Conservation (phyloP, 2,329 filamentous ascomycete genomes). For the Fusarium abutilonis region DNA sequence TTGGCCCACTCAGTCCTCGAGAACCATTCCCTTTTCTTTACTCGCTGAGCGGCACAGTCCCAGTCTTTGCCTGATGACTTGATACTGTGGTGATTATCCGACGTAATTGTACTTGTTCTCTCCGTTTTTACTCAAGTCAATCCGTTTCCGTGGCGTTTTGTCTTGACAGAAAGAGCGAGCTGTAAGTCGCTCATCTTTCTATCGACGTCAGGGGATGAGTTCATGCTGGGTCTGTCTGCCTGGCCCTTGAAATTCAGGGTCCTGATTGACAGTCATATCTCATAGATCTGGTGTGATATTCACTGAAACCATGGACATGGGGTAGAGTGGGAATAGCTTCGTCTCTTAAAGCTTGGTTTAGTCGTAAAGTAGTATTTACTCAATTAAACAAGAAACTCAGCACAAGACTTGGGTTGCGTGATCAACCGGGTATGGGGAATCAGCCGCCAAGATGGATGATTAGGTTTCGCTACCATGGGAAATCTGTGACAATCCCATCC, state of each 20-base stretch:
- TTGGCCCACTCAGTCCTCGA: slow-evolving; percentile 32
- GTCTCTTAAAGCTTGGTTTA: neutral
- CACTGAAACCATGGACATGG: neutral
- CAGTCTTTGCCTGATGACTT: slow-evolving; percentile 11
- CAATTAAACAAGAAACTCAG: neutral
- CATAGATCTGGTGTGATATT: slow-evolving; percentile 5
- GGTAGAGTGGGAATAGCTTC: slow-evolving; percentile 23
- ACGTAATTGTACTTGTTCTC: slow-evolving; percentile 27
- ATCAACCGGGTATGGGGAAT: slow-evolving; percentile 28
- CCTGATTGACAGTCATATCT: slow-evolving; percentile 5
- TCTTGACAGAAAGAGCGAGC: neutral
- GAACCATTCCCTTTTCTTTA: slow-evolving; percentile 11
- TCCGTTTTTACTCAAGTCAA: slow-evolving; percentile 32
- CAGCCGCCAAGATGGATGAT: slow-evolving; percentile 17
- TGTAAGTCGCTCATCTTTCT: neutral
- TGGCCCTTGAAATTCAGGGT: slow-evolving; percentile 12
- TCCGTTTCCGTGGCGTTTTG: slow-evolving; percentile 30
- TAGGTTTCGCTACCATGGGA: slow-evolving; percentile 30
- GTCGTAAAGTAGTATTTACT: neutral
- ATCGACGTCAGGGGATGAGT: slow-evolving; percentile 31
- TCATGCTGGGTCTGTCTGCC: slow-evolving; percentile 12
- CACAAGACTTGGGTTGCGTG: slow-evolving; percentile 1
- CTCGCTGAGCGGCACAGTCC: slow-evolving; percentile 25
- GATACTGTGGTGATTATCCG: slow-evolving; percentile 21
- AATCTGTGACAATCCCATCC: slow-evolving; percentile 35